Evolutionary conservation across 805 yeast species (phyloP).

Genomic region (Wickerhamomyces ciferrii): DNA sequence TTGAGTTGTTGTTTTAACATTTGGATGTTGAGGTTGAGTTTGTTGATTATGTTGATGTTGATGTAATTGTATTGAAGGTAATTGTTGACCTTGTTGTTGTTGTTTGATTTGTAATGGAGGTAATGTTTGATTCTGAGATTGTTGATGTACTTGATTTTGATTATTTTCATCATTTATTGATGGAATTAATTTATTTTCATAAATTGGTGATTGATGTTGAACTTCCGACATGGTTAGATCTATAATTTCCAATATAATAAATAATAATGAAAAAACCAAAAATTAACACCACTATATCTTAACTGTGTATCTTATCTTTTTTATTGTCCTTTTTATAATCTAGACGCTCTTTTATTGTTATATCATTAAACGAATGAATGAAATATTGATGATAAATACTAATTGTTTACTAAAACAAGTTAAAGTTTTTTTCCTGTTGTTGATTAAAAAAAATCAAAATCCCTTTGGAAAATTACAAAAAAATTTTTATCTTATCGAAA

Average conservation of each 20-base stretch:
- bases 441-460: not conserved
- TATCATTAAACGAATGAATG: no score
- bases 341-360: no score
- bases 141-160: not conserved
- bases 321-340: no score
- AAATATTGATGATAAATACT: no score
- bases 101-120: not conserved
- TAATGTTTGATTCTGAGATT: not conserved
- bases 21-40: conserved; percentile 30
- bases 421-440: no score
- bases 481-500: not conserved
- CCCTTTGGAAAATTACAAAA: not conserved
- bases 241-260: no score
- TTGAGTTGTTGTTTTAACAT: conserved; percentile 53
- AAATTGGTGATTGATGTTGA: not conserved
- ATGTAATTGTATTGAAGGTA: not conserved
- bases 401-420: no score
- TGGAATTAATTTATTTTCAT: not conserved
- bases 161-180: not conserved
- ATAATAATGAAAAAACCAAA: no score
- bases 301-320: no score
- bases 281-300: no score
- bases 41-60: not conserved
- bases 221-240: not conserved
- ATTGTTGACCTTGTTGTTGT: not conserved